A percentile compares a stretch with the other conserved stretches of the same genome.
Conservation (phyloP, 208 protist genomes). For the Strigomonas galati region DNA sequence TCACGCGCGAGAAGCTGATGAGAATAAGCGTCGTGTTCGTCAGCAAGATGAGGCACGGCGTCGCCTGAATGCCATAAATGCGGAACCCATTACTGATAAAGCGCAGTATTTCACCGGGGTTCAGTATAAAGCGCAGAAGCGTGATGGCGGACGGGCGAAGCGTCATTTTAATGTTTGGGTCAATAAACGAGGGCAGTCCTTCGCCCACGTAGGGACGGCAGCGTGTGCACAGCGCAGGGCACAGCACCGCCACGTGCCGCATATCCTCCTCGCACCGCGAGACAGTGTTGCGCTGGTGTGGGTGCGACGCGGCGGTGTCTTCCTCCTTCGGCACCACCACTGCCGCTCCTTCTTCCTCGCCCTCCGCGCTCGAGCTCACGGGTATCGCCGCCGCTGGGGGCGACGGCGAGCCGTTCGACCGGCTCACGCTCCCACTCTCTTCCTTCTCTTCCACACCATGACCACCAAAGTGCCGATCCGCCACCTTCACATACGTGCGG, state of each 20-base stretch:
- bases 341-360: background rate
- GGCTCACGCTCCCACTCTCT: background rate
- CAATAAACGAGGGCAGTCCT: conserved; percentile 36
- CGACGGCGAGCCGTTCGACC: background rate
- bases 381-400: no score
- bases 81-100: conserved; percentile 89
- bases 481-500: background rate
- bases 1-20: conserved; percentile 72
- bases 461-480: background rate
- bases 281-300: background rate
- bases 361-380: background rate
- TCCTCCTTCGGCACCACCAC: no score
- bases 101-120: conserved; percentile 66
- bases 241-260: conserved; percentile 60
- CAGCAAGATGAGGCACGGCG: conserved; percentile 80
- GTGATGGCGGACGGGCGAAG: conserved; percentile 62
- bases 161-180: conserved; percentile 23
- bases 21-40: conserved; percentile 64
- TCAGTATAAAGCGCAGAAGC: conserved; percentile 68
- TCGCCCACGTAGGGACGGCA: conserved; percentile 50
- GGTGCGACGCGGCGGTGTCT: background rate
- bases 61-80: conserved; percentile 79
- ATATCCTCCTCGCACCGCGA: conserved; percentile 56
- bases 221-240: conserved; percentile 49
- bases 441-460: background rate